Base-by-base conservation (phyloP, 495 filamentous ascomycete genomes). In the Aspergillus cavernicola region DNA sequence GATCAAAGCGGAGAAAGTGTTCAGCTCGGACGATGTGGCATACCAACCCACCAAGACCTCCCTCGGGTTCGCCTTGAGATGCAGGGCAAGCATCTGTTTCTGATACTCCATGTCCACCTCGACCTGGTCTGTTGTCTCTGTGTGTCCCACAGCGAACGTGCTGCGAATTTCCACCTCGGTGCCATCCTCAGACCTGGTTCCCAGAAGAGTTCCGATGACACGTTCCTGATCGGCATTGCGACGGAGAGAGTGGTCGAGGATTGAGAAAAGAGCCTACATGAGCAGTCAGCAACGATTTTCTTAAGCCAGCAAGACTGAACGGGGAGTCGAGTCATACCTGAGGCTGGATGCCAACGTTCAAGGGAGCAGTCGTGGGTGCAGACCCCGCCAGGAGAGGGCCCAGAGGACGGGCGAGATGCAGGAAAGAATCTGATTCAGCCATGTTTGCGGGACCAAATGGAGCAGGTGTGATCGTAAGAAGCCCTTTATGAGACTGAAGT, bases 51-150 rank as follows among this genome's bases (percentile, higher is more conserved):
- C 85, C 16, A 98, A 81, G 22, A 92, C 84, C 72, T 98, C 93
- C 68, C 89, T 86, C 11, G 95, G 93, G 72, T 91, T 90, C 15
- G 91, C 92, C 77, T 90, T 90, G 58, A 96, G 82, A 67, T 96
- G 92, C 57, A 98, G 78, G 15, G 85, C 85, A 15, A 97, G 83
- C 93, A 98, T 97, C 68, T 92, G 89, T 81, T 97, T 97, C 73
- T 98, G 93, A 68, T 97, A 98, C 72, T 97, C 93, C 82, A 98
- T 96, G 71, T 98, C 93, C 54, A 98, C 95, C 67, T 98, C 93
- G 61, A 98, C 93, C 71, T 98, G 93, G 72, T 98, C 93, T 67
- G 91, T 85, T 63, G 90, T 95, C 77, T 98, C 93, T 52, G 91
- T 97, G 78, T 98, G 93, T 52, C 91, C 90, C 59, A 98, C 93